Evolutionary conservation across 2,329 filamentous ascomycete genomes (phyloP).

Genomic region (Dothideomycetidae sp.): DNA sequence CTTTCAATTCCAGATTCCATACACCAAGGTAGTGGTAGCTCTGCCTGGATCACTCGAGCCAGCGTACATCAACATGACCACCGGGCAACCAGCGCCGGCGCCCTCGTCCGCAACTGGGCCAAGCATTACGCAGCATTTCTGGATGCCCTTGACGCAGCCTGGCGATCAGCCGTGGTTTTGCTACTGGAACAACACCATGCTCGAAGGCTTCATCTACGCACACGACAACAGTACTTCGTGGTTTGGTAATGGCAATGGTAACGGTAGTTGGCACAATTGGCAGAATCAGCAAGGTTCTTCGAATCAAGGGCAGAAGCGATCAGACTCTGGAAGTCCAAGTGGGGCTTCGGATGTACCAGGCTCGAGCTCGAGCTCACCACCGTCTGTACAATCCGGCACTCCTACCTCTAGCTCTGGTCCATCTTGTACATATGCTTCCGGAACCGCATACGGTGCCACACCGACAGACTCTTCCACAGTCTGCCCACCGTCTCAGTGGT

Average conservation of each 20-base stretch:
- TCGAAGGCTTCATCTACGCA: conserved; percentile 54
- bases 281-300: too few relatives aligned
- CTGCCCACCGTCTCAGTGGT: conserved; percentile 8
- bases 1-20: conserved; percentile 46
- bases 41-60: conserved; percentile 24
- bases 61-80: conserved; percentile 15
- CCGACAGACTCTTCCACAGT: conserved; percentile 9
- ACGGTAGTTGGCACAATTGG: conserved; percentile 9
- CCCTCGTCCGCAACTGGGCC: background rate
- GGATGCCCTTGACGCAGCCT: conserved; percentile 25
- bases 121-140: conserved; percentile 3
- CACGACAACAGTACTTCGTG: conserved; percentile 20
- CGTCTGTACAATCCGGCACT: background rate
- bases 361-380: conserved; percentile 9
- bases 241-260: conserved; percentile 1
- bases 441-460: conserved; percentile 8
- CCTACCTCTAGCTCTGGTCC: conserved; percentile 2
- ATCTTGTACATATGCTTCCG: conserved; percentile 6
- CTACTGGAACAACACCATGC: conserved; percentile 52
- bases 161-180: conserved; percentile 55
- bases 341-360: too few relatives aligned
- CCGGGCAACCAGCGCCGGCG: conserved; percentile 12
- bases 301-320: too few relatives aligned
- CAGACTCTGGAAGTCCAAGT: too few relatives aligned
- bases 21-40: conserved; percentile 51